Evolutionary conservation across 176 grass and related monocot species (phyloP).

Genomic region (Carex cristatella): DNA sequence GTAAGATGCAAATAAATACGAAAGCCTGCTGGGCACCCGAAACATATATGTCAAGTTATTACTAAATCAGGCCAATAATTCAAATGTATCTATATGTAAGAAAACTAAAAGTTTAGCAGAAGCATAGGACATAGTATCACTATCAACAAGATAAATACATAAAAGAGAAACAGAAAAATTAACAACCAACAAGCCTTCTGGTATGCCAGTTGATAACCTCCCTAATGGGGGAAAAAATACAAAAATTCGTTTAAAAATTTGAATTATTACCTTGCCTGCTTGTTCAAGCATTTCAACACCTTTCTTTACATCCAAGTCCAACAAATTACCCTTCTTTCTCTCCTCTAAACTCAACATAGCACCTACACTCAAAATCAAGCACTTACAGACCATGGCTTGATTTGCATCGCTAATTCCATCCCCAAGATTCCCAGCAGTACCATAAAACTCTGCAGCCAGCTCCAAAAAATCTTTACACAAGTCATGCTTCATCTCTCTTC

Average conservation of each 20-base stretch:
- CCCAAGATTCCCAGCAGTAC: neutral
- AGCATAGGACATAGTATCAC: constrained; percentile 13
- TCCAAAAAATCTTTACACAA: constrained; percentile 65
- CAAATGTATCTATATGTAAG: neutral
- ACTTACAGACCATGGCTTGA: constrained; percentile 48
- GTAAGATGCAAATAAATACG: neutral
- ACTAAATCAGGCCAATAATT: neutral
- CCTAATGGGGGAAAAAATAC: constrained; percentile 1
- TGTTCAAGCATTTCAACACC: constrained; percentile 69
- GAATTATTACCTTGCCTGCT: constrained; percentile 74
- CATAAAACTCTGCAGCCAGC: constrained; percentile 64
- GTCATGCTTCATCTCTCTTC: constrained; percentile 48
- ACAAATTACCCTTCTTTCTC: constrained; percentile 42
- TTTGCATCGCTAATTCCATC: constrained; percentile 40
- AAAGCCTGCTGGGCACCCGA: neutral
- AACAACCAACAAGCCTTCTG: neutral
- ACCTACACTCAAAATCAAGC: constrained; percentile 62
- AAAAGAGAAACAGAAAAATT: neutral
- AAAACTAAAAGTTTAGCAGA: constrained; percentile 26
- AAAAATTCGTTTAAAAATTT: constrained; percentile 17
- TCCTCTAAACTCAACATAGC: constrained; percentile 53
- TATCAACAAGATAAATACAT: neutral
- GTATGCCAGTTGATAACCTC: neutral
- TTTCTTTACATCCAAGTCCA: constrained; percentile 65
- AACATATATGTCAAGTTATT: neutral